phyloP scores from a whole-genome alignment of 2,329 filamentous ascomycete species.

The Macrophomina pseudophaseolina region DNA sequence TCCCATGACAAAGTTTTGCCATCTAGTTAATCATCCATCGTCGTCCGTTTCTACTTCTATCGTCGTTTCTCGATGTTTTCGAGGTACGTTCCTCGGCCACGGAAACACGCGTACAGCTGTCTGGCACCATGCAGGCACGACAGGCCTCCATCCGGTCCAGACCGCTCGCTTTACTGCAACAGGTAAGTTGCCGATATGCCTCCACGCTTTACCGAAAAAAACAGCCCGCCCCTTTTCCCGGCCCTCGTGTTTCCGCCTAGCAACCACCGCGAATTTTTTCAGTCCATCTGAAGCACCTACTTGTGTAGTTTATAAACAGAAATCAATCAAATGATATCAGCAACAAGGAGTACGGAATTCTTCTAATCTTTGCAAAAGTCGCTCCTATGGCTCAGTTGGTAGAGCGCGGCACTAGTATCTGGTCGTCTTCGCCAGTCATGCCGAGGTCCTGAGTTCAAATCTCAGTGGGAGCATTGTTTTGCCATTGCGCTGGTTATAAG shows the following conservation, averaged over 20 bases:
- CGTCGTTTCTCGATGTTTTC: not conserved
- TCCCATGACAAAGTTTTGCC: not conserved
- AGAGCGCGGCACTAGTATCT: slow-evolving; percentile 27
- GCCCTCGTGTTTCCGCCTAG: not conserved
- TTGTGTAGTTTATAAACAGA: too few relatives aligned
- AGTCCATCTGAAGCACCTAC: too few relatives aligned
- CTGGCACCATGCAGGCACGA: not conserved
- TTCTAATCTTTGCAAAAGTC: not conserved
- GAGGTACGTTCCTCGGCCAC: not conserved
- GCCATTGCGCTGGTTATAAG: not conserved
- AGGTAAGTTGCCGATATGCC: not conserved
- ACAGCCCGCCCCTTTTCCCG: not conserved
- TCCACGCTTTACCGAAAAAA: not conserved
- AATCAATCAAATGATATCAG: too few relatives aligned
- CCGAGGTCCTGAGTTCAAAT: slow-evolving; percentile 28
- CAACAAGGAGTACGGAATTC: too few relatives aligned
- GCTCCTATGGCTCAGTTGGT: slow-evolving; percentile 27
- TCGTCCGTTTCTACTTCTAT: not conserved
- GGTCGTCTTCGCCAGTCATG: not conserved
- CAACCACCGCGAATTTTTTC: not conserved
- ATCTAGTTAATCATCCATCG: not conserved
- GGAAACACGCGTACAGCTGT: not conserved
- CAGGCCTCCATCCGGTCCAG: slow-evolving; percentile 1
- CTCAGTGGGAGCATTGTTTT: slow-evolving; percentile 27
- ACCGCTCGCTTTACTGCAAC: slow-evolving; percentile 13